Evolutionary conservation across 768 basidiomycete species (phyloP).

Genomic region (Suillus occidentalis): DNA sequence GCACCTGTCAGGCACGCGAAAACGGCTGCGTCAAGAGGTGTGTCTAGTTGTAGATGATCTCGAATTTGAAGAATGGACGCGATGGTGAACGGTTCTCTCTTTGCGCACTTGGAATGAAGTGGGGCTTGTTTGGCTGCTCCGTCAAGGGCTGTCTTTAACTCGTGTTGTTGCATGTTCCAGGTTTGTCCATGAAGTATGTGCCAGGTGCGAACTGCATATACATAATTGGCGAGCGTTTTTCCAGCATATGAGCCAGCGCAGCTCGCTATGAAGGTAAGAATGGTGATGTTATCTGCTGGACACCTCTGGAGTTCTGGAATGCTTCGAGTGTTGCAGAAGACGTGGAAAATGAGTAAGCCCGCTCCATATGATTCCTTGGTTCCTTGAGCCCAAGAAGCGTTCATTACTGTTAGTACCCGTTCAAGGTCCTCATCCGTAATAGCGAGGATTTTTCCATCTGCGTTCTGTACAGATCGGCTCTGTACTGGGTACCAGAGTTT

Average conservation of each 20-base stretch:
- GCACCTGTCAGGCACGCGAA: no score
- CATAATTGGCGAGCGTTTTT: constrained; percentile 14
- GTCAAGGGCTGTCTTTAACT: neutral
- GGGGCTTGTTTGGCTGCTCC: neutral
- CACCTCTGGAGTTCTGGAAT: constrained; percentile 19
- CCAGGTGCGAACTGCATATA: neutral
- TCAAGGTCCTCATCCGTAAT: neutral
- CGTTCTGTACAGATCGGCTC: neutral
- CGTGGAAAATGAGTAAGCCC: constrained; percentile 39
- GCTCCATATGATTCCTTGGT: constrained; percentile 38
- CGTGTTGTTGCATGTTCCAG: neutral
- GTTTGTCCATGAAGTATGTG: neutral
- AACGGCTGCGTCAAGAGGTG: no score
- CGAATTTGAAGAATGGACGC: no score
- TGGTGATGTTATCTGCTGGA: constrained; percentile 24
- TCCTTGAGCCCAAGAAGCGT: constrained; percentile 25
- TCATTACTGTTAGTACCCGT: constrained; percentile 6
- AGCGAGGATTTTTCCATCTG: neutral
- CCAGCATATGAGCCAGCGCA: constrained; percentile 18
- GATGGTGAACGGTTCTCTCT: neutral
- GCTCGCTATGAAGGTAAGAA: constrained; percentile 25
- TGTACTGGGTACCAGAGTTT: neutral
- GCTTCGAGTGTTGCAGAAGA: constrained; percentile 37
- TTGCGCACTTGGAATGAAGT: neutral
- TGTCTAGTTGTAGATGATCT: no score